Evolutionary conservation across 768 basidiomycete genomes (phyloP), one percentile per base, ranked within the genome.

Genomic region (Rhodotorula paludigena): DNA sequence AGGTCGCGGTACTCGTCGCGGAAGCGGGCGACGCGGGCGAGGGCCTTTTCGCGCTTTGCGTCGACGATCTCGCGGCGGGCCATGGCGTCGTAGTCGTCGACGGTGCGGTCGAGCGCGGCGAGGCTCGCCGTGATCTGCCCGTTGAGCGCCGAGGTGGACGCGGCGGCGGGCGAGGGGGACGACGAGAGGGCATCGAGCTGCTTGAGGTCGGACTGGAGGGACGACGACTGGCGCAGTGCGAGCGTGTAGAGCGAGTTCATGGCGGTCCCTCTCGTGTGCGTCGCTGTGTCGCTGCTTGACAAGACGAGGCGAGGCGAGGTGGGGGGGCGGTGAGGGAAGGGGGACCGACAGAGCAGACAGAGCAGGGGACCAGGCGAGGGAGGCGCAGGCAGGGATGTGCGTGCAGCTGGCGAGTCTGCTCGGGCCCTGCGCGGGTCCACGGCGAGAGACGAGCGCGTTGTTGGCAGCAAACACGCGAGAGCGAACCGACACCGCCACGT

Each of bases 91-190:
- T 94, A 98, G 76, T 99, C 96, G 68, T 97, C 93, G 70, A 98
- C 87, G 60, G 96, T 92, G 64, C 96, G 81, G 57, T 89, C 87
- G 84, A 98, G 87, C 4, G 92, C 92, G 35, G 91, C 85, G n/a
- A 99, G 82, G 15, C 91, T 92, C n/a, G 93, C 92, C 39, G 90
- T 90, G 79, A 99, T 92, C 84, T 98, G 94, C 79, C 93, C 93
- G 93, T 82, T 78, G 79, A 74, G 68, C 69, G 67, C 56, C 41
- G 76, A 68, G 63, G 77, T 67, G 74, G 73, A 70, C 48, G 77
- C 63, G 30, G 64, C 44, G 12, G 28, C 3, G 44, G 41, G 32
- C 5, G 58, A 8, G 41, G 94, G 80, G 25, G 91, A 85, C 0
- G 89, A 84, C 25, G 47, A 92, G 20, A 90, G 90, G 80, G 83